These are phyloP conservation scores for Coniophora puteana DNA, from an alignment of 1,284 basidiomycete species.

Conservation along the genomic window DNA sequence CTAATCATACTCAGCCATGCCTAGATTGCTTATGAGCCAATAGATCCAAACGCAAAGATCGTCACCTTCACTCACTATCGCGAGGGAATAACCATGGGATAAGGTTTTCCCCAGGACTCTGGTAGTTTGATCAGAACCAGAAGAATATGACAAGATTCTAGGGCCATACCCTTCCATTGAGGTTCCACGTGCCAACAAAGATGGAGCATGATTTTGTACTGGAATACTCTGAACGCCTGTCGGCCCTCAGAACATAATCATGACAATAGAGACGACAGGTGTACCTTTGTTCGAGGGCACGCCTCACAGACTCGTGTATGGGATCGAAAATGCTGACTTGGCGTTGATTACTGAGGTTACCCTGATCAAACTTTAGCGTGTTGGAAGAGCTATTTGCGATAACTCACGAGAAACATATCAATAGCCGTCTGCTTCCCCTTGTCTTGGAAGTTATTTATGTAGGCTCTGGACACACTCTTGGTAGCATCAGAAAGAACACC, in stretches of 20 bases:
- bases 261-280: constrained; percentile 12
- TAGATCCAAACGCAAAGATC: constrained; percentile 7
- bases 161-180: constrained; percentile 80
- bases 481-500: constrained; percentile 94
- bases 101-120: constrained; percentile 81
- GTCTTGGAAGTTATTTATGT: constrained; percentile 98
- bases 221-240: constrained; percentile 84
- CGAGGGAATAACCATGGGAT: constrained; percentile 89
- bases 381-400: background rate
- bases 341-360: constrained; percentile 85
- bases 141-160: background rate
- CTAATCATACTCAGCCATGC: background rate
- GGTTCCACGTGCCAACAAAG: constrained; percentile 93
- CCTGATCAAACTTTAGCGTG: constrained; percentile 42
- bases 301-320: constrained; percentile 83
- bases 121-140: constrained; percentile 12
- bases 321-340: constrained; percentile 94
- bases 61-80: constrained; percentile 62
- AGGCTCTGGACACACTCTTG: constrained; percentile 92
- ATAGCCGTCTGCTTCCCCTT: constrained; percentile 93
- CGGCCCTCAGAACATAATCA: constrained; percentile 9
- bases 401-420: constrained; percentile 85
- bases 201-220: constrained; percentile 69
- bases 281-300: constrained; percentile 64
- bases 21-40: background rate